Conservation (phyloP, 1,284 basidiomycete genomes). For the Ceratobasidium sp. region DNA sequence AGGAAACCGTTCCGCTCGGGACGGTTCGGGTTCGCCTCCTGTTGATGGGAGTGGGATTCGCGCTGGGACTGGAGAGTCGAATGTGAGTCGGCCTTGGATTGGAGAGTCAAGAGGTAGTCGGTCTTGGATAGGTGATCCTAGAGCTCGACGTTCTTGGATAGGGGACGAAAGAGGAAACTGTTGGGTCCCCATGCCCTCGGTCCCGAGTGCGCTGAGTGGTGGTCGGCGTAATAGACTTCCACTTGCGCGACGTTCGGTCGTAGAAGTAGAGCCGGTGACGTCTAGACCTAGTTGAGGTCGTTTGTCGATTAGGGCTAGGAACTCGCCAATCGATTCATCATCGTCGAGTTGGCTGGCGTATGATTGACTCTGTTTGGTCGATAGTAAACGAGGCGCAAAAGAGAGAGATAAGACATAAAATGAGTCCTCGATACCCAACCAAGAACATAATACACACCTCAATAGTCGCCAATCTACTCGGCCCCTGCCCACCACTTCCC, state of each 20-base stretch:
- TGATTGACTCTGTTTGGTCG: slow-evolving; percentile 31
- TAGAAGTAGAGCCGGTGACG: background rate
- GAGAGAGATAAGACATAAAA: background rate
- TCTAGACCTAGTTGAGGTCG: slow-evolving; percentile 32
- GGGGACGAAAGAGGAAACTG: slow-evolving; percentile 35
- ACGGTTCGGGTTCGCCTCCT: slow-evolving; percentile 1
- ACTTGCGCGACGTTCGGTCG: background rate
- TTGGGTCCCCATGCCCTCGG: background rate
- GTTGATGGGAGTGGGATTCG: too few species aligned
- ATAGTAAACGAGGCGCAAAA: background rate
- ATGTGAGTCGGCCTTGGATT: background rate
- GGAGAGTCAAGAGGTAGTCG: background rate
- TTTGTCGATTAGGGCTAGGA: slow-evolving; percentile 9
- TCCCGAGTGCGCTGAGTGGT: background rate
- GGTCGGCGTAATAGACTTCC: background rate
- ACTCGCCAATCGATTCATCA: slow-evolving; percentile 23
- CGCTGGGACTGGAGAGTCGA: too few species aligned
- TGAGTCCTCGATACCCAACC: background rate
- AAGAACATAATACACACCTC: slow-evolving; percentile 16
- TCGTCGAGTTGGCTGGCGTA: slow-evolving; percentile 26
- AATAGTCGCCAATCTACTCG: slow-evolving; percentile 27
- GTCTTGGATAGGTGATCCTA: slow-evolving; percentile 16
- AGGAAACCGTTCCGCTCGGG: slow-evolving; percentile 35
- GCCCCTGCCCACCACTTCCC: background rate
- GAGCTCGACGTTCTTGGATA: slow-evolving; percentile 18